Percentiles rank a stretch among this genome's conserved stretches.
phyloP scores from a whole-genome alignment of 208 protist genomes.

The Herpetomonas samuelpessoai region DNA sequence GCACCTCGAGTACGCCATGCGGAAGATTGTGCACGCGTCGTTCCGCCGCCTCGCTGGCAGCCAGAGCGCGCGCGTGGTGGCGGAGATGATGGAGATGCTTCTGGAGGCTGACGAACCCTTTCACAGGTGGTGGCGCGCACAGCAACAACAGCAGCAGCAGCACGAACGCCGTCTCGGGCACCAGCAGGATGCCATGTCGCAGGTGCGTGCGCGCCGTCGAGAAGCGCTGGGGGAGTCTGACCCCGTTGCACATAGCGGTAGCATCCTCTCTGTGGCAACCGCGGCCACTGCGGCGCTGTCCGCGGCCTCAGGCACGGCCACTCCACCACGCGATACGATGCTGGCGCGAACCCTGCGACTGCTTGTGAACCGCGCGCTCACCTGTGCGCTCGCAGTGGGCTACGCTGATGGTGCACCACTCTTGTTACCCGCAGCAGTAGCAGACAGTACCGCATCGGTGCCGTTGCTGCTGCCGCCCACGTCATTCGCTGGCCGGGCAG shows the following conservation, averaged over 20 bases:
- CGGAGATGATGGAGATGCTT: slow-evolving; percentile 65
- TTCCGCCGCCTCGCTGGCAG: slow-evolving; percentile 61
- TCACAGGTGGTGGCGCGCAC: not conserved
- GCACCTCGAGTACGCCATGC: slow-evolving; percentile 79
- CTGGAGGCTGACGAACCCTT: slow-evolving; percentile 31
- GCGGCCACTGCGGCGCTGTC: not conserved
- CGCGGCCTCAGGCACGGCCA: not conserved
- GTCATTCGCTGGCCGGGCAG: too few relatives aligned
- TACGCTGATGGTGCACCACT: slow-evolving; percentile 14
- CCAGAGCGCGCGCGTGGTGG: slow-evolving; percentile 48
- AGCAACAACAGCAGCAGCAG: not conserved
- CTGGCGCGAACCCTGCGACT: slow-evolving; percentile 68
- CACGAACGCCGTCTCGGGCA: not conserved
- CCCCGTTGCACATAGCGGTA: not conserved
- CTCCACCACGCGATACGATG: slow-evolving; percentile 40
- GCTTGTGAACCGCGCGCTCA: slow-evolving; percentile 54
- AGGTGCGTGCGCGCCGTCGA: not conserved
- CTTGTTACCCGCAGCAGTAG: not conserved
- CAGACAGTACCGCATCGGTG: slow-evolving; percentile 17
- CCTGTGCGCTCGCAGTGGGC: slow-evolving; percentile 57
- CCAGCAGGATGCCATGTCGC: not conserved
- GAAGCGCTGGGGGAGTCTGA: not conserved
- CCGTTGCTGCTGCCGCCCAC: slow-evolving; percentile 10
- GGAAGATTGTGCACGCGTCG: slow-evolving; percentile 79
- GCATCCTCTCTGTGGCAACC: not conserved